Evolutionary conservation across 2,329 filamentous ascomycete genomes (phyloP), one percentile per base, ranked within the genome.

Genomic region (Epichloe gansuensis): DNA sequence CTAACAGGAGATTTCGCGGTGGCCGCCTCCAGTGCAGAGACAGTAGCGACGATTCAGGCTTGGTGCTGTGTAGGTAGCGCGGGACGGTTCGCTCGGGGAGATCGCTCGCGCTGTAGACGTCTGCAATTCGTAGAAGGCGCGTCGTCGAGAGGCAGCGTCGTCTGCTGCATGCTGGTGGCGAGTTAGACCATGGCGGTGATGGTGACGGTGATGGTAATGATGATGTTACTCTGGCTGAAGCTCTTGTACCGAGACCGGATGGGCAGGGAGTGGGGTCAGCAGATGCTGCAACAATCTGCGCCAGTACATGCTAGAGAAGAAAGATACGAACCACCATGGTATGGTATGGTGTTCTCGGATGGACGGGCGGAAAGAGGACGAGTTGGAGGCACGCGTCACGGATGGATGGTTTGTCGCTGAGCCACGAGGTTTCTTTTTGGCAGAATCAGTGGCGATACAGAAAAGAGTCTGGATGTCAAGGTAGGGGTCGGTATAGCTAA

Each of bases 1-100:
- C 76, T 42, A 82, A 69, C 28, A 82, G 69, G 46, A 82, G 66
- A 56, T 81, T 82, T 49, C 72, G 73, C 38, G 76, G 78, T 1
- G 79, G 77, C 23, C 70, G 67, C 0, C 73, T 73, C 74, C 73
- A 80, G 60, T 75, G 74, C 1, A 82, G 66, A 1, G 77, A 76
- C 39, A 82, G 69, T 8, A 82, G 69, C 0, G 76, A 77, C 9
- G 76, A 77, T 3, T 71, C 72, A 12, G 72, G 69, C 57, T 71
- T 80, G 70, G 60, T 60, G 48, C 63, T 63, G 44, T 65, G 66
- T 4, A 71, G 58, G 44, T 69, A 71, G 4, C 66, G 65, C 4
- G 68, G 68, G 38, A 60, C 58, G 34, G 61, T 68, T 38, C 68
- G 64, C 23, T 61, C 54, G 12, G 68, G 68, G 6, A 71, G 63